phyloP scores from a whole-genome alignment of 805 yeast species.

The Maudiozyma pseudohumilis region DNA sequence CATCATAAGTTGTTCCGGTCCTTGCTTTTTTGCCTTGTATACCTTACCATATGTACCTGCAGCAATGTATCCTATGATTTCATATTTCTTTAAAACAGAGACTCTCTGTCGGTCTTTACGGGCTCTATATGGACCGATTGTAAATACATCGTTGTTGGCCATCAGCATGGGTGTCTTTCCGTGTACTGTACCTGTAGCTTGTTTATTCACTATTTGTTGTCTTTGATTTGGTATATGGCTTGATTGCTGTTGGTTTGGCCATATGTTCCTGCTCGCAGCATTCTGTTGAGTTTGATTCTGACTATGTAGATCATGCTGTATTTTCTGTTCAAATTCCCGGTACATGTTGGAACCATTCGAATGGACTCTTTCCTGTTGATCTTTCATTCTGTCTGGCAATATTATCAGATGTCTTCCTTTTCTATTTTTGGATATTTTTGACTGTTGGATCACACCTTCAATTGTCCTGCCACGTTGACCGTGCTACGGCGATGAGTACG shows the following conservation, averaged over 20 bases:
- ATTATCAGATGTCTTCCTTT: too few species aligned
- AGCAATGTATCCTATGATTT: slow-evolving; percentile 88
- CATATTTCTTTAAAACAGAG: slow-evolving; percentile 76
- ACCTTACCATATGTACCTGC: slow-evolving; percentile 98
- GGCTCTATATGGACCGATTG: slow-evolving; percentile 48
- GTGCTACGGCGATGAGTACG: too few species aligned
- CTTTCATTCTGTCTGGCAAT: background rate
- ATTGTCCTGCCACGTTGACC: too few species aligned
- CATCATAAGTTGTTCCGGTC: too few species aligned
- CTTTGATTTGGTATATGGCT: slow-evolving; percentile 4
- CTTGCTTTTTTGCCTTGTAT: slow-evolving; percentile 80
- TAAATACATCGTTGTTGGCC: slow-evolving; percentile 45
- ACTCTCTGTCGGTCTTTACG: slow-evolving; percentile 57
- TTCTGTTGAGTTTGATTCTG: slow-evolving; percentile 9
- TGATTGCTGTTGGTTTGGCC: slow-evolving; percentile 11
- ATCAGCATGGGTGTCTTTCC: slow-evolving; percentile 38
- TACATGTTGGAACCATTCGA: background rate
- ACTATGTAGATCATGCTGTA: slow-evolving; percentile 2
- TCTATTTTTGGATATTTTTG: too few species aligned
- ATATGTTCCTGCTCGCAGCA: slow-evolving; percentile 9
- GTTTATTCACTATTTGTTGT: slow-evolving; percentile 7
- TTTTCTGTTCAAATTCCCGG: background rate
- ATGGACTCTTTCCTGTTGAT: background rate
- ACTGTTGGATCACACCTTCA: too few species aligned
- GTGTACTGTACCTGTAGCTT: slow-evolving; percentile 12